Percentiles rank a stretch among this genome's conserved stretches.
Conservation (phyloP, 2,329 filamentous ascomycete genomes). For the Hawksworthiomyces lignivorus region DNA sequence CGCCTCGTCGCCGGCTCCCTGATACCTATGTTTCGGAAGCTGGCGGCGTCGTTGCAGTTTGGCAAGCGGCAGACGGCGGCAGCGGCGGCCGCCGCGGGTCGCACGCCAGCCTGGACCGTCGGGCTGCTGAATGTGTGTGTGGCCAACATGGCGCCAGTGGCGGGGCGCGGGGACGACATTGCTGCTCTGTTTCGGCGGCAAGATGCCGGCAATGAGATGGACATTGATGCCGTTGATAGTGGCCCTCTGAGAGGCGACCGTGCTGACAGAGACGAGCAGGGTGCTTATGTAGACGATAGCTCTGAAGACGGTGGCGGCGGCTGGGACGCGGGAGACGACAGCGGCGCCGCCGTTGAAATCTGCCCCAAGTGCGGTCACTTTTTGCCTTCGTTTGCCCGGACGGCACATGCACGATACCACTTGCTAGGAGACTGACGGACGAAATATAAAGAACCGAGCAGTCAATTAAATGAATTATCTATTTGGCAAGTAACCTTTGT, state of each 20-base stretch:
- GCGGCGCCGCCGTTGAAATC: constrained; percentile 4
- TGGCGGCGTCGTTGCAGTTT: constrained; percentile 6
- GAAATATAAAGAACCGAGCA: background rate
- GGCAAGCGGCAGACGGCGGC: constrained; percentile 7
- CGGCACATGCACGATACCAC: constrained; percentile 24
- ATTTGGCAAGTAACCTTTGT: too few relatives aligned
- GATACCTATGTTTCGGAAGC: constrained; percentile 18
- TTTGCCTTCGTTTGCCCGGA: constrained; percentile 21
- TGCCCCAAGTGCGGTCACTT: constrained; percentile 20
- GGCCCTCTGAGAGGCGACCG: background rate
- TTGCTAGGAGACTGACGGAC: constrained; percentile 11
- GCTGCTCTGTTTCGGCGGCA: constrained; percentile 73
- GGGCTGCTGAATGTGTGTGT: constrained; percentile 81
- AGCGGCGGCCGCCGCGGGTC: constrained; percentile 38
- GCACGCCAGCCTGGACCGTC: constrained; percentile 60
- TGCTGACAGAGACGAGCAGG: background rate
- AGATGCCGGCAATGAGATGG: constrained; percentile 38
- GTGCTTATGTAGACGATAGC: background rate
- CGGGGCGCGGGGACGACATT: constrained; percentile 67
- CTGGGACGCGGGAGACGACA: constrained; percentile 2
- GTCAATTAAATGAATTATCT: too few relatives aligned
- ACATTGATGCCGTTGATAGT: background rate
- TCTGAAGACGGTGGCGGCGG: constrained; percentile 6
- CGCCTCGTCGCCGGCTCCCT: constrained; percentile 19
- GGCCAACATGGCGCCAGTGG: constrained; percentile 67